phyloP scores from a whole-genome alignment of 768 basidiomycete genomes.

The Pulveroboletus frians region DNA sequence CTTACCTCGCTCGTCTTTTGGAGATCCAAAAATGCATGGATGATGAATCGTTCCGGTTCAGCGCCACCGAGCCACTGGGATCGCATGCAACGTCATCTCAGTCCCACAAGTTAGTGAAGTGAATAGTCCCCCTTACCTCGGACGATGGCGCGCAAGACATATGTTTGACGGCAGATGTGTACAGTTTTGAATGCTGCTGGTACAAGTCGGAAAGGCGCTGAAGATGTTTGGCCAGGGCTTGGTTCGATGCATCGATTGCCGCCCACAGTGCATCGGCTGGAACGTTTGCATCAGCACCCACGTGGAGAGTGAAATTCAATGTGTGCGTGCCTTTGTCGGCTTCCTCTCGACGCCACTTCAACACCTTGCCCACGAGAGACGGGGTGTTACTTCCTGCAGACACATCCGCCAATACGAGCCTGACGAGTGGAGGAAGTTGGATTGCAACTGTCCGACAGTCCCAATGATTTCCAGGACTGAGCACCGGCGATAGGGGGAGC shows the following conservation, averaged over 20 bases:
- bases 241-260: conserved; percentile 57
- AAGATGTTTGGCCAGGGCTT: conserved; percentile 50
- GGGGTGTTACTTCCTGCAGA: conserved; percentile 96
- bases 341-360: conserved; percentile 79
- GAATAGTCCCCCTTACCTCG: conserved; percentile 40
- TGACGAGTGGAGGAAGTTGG: conserved; percentile 75
- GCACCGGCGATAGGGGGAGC: conserved; percentile 44
- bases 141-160: conserved; percentile 52
- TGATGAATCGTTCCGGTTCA: conserved; percentile 29
- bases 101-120: neutral
- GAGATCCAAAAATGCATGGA: conserved; percentile 53
- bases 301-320: neutral
- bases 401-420: conserved; percentile 90
- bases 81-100: neutral
- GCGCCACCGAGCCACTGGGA: conserved; percentile 42
- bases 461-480: conserved; percentile 60
- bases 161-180: conserved; percentile 55
- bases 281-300: conserved; percentile 1
- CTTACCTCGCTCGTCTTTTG: conserved; percentile 56
- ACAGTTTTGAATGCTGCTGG: conserved; percentile 42
- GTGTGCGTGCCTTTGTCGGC: conserved; percentile 43
- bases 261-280: conserved; percentile 65
- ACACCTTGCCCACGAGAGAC: conserved; percentile 84
- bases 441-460: conserved; percentile 66
- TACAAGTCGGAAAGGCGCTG: conserved; percentile 46